Conservation (phyloP, 805 yeast species). For the Wickerhamomyces canadensis region DNA sequence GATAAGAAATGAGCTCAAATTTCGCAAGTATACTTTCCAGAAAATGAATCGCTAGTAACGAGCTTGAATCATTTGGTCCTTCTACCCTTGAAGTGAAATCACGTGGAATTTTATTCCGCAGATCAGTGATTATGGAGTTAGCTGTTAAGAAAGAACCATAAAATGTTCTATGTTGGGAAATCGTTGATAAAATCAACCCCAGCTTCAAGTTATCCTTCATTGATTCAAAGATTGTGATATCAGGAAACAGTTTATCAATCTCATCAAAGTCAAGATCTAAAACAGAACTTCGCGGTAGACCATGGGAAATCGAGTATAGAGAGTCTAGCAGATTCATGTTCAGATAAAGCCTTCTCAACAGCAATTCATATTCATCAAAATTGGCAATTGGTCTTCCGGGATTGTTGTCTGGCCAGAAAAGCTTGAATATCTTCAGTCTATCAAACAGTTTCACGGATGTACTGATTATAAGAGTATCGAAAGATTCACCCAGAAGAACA, state of each 20-base stretch:
- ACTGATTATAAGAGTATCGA: constrained; percentile 48
- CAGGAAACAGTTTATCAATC: constrained; percentile 19
- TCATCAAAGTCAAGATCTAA: constrained; percentile 10
- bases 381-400: constrained; percentile 10
- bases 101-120: neutral
- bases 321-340: constrained; percentile 44
- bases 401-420: constrained; percentile 18
- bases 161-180: constrained; percentile 11
- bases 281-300: constrained; percentile 33
- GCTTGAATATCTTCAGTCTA: constrained; percentile 46
- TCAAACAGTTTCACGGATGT: constrained; percentile 49
- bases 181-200: constrained; percentile 20
- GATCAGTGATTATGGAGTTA: neutral
- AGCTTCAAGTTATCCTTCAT: constrained; percentile 21
- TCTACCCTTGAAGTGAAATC: neutral
- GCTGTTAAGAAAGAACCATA: neutral
- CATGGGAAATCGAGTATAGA: constrained; percentile 48
- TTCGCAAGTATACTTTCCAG: constrained; percentile 29
- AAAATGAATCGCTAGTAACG: constrained; percentile 21
- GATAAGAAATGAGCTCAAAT: constrained; percentile 30
- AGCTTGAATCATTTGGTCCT: neutral
- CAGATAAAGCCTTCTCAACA: constrained; percentile 40
- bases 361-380: constrained; percentile 20
- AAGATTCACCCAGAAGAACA: constrained; percentile 53
- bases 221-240: constrained; percentile 12